These are phyloP conservation scores for Teratosphaeria zuluensis DNA, from an alignment of 2,329 filamentous ascomycete genomes.

Conservation along the genomic window DNA sequence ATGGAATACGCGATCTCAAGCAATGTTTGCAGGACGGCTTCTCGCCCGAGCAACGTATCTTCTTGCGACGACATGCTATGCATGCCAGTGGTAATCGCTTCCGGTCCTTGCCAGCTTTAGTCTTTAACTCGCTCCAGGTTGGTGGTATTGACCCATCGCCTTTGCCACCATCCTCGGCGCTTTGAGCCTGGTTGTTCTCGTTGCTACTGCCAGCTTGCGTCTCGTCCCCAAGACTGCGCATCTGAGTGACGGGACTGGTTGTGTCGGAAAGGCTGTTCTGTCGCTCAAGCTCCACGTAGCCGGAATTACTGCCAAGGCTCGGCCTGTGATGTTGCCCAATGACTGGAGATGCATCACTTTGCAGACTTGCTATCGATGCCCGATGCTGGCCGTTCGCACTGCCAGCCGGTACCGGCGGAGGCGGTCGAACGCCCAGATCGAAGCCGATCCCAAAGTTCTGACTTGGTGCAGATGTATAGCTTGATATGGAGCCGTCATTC, in stretches of 20 bases:
- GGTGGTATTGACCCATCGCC: conserved; percentile 19
- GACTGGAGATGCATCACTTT: conserved; percentile 11
- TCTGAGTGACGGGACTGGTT: conserved; percentile 16
- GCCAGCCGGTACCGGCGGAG: conserved; percentile 5
- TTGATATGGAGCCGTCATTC: conserved; percentile 2
- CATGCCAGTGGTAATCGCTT: conserved; percentile 89
- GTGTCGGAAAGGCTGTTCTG: conserved; percentile 22
- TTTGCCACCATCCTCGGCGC: conserved; percentile 3
- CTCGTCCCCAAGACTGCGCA: conserved; percentile 5
- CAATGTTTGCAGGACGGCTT: conserved; percentile 98
- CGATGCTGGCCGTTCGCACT: background rate
- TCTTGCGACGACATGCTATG: conserved; percentile 91
- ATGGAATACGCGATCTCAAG: conserved; percentile 80
- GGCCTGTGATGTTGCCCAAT: conserved; percentile 17
- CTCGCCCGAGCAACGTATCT: conserved; percentile 94
- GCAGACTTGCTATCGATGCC: conserved; percentile 5
- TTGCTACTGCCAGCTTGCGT: conserved; percentile 5
- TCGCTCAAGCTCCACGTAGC: conserved; percentile 10
- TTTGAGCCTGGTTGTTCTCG: conserved; percentile 5
- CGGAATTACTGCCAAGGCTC: conserved; percentile 22
- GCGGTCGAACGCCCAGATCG: conserved; percentile 9
- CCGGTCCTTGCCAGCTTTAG: conserved; percentile 79
- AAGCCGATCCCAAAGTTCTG: conserved; percentile 9
- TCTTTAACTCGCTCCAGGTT: conserved; percentile 45
- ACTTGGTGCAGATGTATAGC: conserved; percentile 9